Evolutionary conservation across 2,329 filamentous ascomycete species (phyloP), one percentile per base, ranked within the genome.

Genomic region (Thermomyces lanuginosus): DNA sequence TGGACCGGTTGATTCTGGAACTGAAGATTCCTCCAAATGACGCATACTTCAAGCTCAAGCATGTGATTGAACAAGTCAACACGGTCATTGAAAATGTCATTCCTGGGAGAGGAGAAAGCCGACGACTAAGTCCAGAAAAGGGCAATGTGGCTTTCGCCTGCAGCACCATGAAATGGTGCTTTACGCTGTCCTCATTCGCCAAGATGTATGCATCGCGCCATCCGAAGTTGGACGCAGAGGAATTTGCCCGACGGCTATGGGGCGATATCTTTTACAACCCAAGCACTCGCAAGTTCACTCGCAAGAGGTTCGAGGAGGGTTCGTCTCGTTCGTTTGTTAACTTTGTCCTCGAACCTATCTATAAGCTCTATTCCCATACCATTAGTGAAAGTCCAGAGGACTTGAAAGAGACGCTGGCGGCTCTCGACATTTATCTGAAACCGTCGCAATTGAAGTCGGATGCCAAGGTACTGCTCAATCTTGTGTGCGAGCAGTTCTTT

Each of bases 11-110:
- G 33, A 92, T 98, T 35, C 57, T 98, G 23, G 89, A 98, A 56
- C 63, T 98, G 26, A 92, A 92, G 51, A 66, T 98, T 8, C 89
- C 89, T 2, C 89, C 89, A 2, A 81, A 75, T 38, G 89, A 98
- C 48, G 89, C 89, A 8, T 98, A 98, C 58, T 95, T 93, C 65
- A 98, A 98, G 63, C 64, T 98, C 29, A 95, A 93, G 58, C 84
- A 95, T 51, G 83, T 93, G n/a, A 72, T 98, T 28, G 89, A 98
- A 53, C 82, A 95, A 54, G 84, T 98, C 53, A 98, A 98, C 56
- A 92, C 82, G 1, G 63, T 89, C 40, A 95, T 98, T 43, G 81
- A 92, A 47, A 83, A 79, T 48, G 77, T 79, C 3, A 64, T 83
- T 15, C 86, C 89, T 3, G 76, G 81, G 2, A 70, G 72, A 41